Conservation (phyloP, 1,284 basidiomycete genomes). For the Albatrellus sp. region DNA sequence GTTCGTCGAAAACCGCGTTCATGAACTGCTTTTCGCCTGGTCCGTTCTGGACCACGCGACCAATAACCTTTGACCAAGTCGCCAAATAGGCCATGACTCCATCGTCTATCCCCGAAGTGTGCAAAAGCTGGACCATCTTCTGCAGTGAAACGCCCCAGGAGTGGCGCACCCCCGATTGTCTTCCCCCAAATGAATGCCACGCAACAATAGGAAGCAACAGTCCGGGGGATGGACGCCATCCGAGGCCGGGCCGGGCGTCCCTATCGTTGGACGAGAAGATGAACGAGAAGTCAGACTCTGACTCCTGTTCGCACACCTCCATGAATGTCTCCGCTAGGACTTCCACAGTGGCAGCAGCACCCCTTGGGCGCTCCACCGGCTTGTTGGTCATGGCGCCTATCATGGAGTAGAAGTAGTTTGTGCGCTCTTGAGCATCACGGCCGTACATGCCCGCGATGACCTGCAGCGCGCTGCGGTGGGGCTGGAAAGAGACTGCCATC, state of each 20-base stretch:
- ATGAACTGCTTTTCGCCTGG: background rate
- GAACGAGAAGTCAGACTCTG: slow-evolving; percentile 15
- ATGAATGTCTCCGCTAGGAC: slow-evolving; percentile 13
- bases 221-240: slow-evolving; percentile 12
- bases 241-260: slow-evolving; percentile 10
- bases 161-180: slow-evolving; percentile 7
- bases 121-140: slow-evolving; percentile 6
- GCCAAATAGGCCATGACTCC: background rate
- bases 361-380: slow-evolving; percentile 9
- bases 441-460: slow-evolving; percentile 11
- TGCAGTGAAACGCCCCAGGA: slow-evolving; percentile 9
- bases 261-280: slow-evolving; percentile 11
- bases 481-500: slow-evolving; percentile 5
- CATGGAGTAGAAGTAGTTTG: slow-evolving; percentile 15
- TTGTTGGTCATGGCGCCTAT: slow-evolving; percentile 12
- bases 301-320: slow-evolving; percentile 12
- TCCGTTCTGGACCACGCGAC: background rate
- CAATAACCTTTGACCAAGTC: no score
- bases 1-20: background rate
- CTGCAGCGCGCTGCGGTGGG: slow-evolving; percentile 11
- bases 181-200: slow-evolving; percentile 9
- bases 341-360: slow-evolving; percentile 10
- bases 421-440: slow-evolving; percentile 7
- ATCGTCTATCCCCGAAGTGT: background rate
- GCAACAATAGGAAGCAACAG: slow-evolving; percentile 8